Evolutionary conservation across 1,284 basidiomycete genomes (phyloP), one percentile per base, ranked within the genome.

Genomic region (Microbotryum saponariae): DNA sequence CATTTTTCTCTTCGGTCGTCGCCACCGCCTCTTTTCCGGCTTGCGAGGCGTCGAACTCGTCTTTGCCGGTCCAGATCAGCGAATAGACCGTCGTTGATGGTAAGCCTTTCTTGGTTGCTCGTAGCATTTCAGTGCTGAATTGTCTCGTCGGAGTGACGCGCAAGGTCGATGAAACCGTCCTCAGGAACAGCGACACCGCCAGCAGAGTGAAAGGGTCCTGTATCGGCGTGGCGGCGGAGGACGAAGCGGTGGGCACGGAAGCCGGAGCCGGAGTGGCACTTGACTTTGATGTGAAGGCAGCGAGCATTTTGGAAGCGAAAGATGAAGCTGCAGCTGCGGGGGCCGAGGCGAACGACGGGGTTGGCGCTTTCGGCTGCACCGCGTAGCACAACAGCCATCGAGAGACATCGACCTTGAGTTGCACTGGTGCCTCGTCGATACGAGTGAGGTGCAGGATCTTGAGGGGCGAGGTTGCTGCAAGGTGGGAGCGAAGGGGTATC

Each of bases 41-140:
- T 54, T 52, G 72, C 74, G 37, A 42, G n/a, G 75, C 83, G 66
- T 93, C 89, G 72, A 88, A 91, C 72, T 91, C 89, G 52, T 89
- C 86, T 71, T 91, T 91, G 7, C 87, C 86, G 0, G 92, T 94
- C 78, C 90, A 97, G 50, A 98, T 91, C 23, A 98, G 78, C 68
- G 89, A 85, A 60, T 90, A 87, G 54, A 82, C 85, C 72, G 93
- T 84, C 58, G 79, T 82, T 9, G 78, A 79, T 0, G 96, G 96
- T 0, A 91, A 88, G 49, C 89, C 86, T 79, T 98, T 98, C 82
- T 97, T 97, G 1, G 93, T 98, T 10, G 91, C 90, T 55, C 94
- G 81, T 70, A 91, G 83, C 42, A 98, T 80, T 74, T 97, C 94
- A 2, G 80, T 75, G 1, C 82, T 81, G 66, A 92, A 83, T 64